phyloP scores from a whole-genome alignment of 2,329 filamentous ascomycete species.

The Sporothrix luriei region DNA sequence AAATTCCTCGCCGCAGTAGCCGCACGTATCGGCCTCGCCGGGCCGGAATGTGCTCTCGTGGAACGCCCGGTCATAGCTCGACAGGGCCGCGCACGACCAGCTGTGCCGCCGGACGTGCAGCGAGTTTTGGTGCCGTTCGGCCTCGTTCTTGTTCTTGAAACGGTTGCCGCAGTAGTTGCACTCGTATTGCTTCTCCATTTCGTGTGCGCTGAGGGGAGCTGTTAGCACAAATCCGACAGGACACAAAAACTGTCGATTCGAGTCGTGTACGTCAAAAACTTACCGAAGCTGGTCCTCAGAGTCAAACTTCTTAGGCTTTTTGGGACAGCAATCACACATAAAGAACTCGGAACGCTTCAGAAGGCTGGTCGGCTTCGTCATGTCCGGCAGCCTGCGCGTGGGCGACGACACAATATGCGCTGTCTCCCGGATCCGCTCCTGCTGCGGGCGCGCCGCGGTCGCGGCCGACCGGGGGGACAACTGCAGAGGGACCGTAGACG shows the following conservation, averaged over 20 bases:
- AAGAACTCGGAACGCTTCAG: slow-evolving; percentile 52
- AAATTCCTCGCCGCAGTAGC: slow-evolving; percentile 95
- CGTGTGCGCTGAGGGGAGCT: slow-evolving; percentile 68
- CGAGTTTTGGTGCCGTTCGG: slow-evolving; percentile 93
- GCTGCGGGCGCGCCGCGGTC: slow-evolving; percentile 50
- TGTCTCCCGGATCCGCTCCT: slow-evolving; percentile 50
- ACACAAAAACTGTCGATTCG: not conserved
- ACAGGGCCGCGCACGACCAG: slow-evolving; percentile 92
- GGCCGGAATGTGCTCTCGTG: slow-evolving; percentile 73
- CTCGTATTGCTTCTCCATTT: slow-evolving; percentile 94
- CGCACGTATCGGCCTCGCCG: slow-evolving; percentile 76
- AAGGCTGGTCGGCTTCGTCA: slow-evolving; percentile 45
- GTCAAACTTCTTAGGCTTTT: slow-evolving; percentile 95
- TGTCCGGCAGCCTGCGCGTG: slow-evolving; percentile 53
- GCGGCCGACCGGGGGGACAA: slow-evolving; percentile 55
- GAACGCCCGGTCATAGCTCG: slow-evolving; percentile 77
- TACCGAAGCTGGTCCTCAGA: slow-evolving; percentile 81
- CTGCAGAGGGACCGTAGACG: slow-evolving; percentile 52
- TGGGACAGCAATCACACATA: slow-evolving; percentile 93
- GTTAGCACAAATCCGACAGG: not conserved
- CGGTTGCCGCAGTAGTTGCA: slow-evolving; percentile 91
- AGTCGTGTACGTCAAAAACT: slow-evolving; percentile 42
- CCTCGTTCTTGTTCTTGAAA: slow-evolving; percentile 99
- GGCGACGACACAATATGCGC: slow-evolving; percentile 51
- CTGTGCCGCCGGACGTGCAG: slow-evolving; percentile 89